phyloP scores from a whole-genome alignment of 1,284 basidiomycete genomes.

The Takashimella tepidaria region DNA sequence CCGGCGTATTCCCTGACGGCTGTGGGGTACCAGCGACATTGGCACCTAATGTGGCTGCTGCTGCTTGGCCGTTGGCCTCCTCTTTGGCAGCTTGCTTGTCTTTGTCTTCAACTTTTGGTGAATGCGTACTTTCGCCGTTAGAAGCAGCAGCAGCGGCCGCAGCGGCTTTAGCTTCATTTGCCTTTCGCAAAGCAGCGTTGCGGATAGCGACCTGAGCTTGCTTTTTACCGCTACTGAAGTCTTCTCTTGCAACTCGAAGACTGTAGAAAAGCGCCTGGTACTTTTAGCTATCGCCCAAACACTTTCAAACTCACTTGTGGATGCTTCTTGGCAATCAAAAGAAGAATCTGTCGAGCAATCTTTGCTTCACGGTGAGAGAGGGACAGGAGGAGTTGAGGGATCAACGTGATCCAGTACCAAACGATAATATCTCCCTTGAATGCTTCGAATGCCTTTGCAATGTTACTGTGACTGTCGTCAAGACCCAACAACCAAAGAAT shows the following conservation, averaged over 20 bases:
- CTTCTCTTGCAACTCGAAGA: slow-evolving; percentile 85
- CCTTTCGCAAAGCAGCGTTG: slow-evolving; percentile 15
- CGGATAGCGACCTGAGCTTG: slow-evolving; percentile 26
- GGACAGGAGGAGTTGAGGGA: slow-evolving; percentile 90
- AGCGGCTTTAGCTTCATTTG: slow-evolving; percentile 39
- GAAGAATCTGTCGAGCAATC: slow-evolving; percentile 82
- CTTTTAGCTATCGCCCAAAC: slow-evolving; percentile 1
- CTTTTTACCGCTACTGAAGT: slow-evolving; percentile 56
- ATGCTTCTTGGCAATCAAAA: slow-evolving; percentile 86
- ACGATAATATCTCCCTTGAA: slow-evolving; percentile 95
- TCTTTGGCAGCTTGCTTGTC: slow-evolving; percentile 28
- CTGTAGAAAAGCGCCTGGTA: slow-evolving; percentile 89
- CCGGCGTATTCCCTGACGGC: slow-evolving; percentile 2
- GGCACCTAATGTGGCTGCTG: slow-evolving; percentile 12
- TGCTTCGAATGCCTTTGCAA: slow-evolving; percentile 87
- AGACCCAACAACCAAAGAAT: slow-evolving; percentile 95
- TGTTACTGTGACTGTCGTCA: slow-evolving; percentile 67
- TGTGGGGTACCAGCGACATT: slow-evolving; percentile 4
- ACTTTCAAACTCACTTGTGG: slow-evolving; percentile 66
- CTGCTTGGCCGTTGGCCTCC: slow-evolving; percentile 12
- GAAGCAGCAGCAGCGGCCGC: slow-evolving; percentile 47
- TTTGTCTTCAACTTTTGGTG: slow-evolving; percentile 14
- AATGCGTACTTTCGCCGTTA: slow-evolving; percentile 9
- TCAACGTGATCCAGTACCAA: slow-evolving; percentile 99
- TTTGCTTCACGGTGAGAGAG: slow-evolving; percentile 87